Conservation (phyloP, 1,284 basidiomycete genomes). For the Xanthoconium separans region DNA sequence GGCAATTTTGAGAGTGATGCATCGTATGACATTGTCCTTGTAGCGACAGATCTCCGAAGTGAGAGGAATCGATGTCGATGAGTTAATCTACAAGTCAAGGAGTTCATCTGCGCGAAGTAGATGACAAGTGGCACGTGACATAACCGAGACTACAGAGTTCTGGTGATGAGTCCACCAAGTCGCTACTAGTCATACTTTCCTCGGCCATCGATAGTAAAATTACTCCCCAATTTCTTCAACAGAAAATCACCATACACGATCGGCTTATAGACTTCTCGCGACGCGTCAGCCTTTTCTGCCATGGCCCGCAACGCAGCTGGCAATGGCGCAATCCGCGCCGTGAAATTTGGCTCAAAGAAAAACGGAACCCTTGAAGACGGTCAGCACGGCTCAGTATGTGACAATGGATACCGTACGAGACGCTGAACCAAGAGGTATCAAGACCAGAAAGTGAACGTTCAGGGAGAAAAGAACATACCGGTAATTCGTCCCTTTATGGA, state of each 20-base stretch:
- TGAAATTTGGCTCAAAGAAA: constrained; percentile 84
- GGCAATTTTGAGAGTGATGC: constrained; percentile 50
- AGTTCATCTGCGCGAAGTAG: constrained; percentile 15
- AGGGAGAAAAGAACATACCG: constrained; percentile 42
- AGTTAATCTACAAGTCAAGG: constrained; percentile 15
- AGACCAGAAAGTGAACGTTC: neutral
- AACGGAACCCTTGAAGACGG: constrained; percentile 61
- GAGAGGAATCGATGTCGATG: constrained; percentile 24
- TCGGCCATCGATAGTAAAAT: constrained; percentile 51
- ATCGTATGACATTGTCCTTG: constrained; percentile 58
- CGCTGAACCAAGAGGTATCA: constrained; percentile 34
- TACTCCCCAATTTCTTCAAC: constrained; percentile 64
- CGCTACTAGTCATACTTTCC: constrained; percentile 43
- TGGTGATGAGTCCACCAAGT: neutral
- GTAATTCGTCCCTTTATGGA: constrained; percentile 71
- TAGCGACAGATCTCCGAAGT: constrained; percentile 11
- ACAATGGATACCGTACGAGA: constrained; percentile 45
- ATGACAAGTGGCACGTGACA: constrained; percentile 24
- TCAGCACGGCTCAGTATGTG: constrained; percentile 2
- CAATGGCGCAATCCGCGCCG: constrained; percentile 61
- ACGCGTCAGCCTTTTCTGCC: constrained; percentile 20
- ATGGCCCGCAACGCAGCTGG: constrained; percentile 48
- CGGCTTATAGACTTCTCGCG: constrained; percentile 38
- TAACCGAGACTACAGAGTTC: neutral
- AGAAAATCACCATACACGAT: constrained; percentile 77